Base-by-base conservation (phyloP, 352 stramenopile species). In the Phytopythium helicoides region DNA sequence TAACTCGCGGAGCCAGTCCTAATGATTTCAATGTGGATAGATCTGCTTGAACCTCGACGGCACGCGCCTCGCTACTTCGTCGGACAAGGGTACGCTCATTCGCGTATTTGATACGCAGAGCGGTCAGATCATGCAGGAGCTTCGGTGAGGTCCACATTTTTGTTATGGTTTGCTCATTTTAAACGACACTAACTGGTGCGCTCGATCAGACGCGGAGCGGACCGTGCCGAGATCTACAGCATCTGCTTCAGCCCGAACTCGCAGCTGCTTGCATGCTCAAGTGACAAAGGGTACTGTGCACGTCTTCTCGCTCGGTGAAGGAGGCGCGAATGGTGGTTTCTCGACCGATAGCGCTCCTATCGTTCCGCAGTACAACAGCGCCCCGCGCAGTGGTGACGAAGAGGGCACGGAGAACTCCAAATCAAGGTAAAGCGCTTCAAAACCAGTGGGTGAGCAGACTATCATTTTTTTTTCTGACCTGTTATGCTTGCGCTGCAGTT, bases 241-340 rank as follows among this genome's bases (percentile, higher is more conserved):
- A 89, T 99, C 56, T 90, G 87, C 56, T 99, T 99, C 68, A 98
- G 94, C 59, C 86, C 89, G 18, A 94, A 96, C 40, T 89, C 87
- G 35, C 87, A 89, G 42, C 91, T 97, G 66, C 68, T 99, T 7
- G 95, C 94, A 1, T 98, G 95, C 71, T 97, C 91, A 18, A 98
- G 87, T 67, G 95, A 99, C 76, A 98, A n/a, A 99, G 72, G 96
- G 96, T 19, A 99, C 96, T 1, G 88, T 97, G 5, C 96, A 99
- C 72, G 86, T 99, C 36, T 99, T 99, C 59, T 82, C 79, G 22
- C 66, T 97, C 44, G 90, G 85, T 1, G 71, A 70, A 6, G 81
- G 92, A 61, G 82, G 72, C 36, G 83, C 75, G 52, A 74, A 68
- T 18, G 75, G 81, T 1, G 76, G 62, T 39, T 83, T 86, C 26